phyloP scores from a whole-genome alignment of 495 filamentous ascomycete genomes.

The Penicillium riverlandense region DNA sequence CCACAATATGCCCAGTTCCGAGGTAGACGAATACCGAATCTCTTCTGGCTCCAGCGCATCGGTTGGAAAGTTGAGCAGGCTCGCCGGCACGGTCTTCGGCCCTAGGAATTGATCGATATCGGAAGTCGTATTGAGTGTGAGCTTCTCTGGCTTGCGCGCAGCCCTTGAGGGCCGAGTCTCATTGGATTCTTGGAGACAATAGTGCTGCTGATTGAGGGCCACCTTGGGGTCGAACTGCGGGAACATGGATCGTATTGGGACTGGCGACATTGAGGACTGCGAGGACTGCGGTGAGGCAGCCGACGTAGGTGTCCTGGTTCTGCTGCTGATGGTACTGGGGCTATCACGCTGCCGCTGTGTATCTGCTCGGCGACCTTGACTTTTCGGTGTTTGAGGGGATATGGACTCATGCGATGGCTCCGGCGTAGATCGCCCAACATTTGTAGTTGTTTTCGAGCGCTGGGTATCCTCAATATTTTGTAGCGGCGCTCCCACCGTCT shows the following conservation, averaged over 20 bases:
- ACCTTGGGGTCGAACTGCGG: constrained; percentile 71
- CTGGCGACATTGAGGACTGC: constrained; percentile 23
- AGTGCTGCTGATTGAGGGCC: constrained; percentile 60
- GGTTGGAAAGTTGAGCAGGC: constrained; percentile 37
- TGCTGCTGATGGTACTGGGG: constrained; percentile 25
- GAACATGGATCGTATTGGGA: constrained; percentile 65
- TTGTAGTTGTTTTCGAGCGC: background rate
- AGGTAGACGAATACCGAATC: constrained; percentile 30
- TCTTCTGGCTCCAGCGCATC: constrained; percentile 28
- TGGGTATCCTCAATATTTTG: constrained; percentile 32
- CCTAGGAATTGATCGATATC: constrained; percentile 36
- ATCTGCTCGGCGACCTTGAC: constrained; percentile 7
- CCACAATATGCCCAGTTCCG: constrained; percentile 45
- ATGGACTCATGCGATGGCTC: too few species aligned
- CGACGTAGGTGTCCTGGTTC: constrained; percentile 16
- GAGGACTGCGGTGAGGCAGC: constrained; percentile 34
- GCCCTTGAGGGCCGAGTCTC: constrained; percentile 28
- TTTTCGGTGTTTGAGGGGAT: constrained; percentile 19
- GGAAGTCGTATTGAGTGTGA: constrained; percentile 20
- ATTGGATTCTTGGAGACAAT: constrained; percentile 50
- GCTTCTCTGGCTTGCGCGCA: constrained; percentile 26
- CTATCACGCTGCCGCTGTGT: constrained; percentile 3
- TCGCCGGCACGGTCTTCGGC: constrained; percentile 40
- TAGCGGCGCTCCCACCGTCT: constrained; percentile 21
- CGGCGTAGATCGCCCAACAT: too few species aligned